phyloP scores from a whole-genome alignment of 148 eudicot genomes.

The Rhododendron ferrugineum region DNA sequence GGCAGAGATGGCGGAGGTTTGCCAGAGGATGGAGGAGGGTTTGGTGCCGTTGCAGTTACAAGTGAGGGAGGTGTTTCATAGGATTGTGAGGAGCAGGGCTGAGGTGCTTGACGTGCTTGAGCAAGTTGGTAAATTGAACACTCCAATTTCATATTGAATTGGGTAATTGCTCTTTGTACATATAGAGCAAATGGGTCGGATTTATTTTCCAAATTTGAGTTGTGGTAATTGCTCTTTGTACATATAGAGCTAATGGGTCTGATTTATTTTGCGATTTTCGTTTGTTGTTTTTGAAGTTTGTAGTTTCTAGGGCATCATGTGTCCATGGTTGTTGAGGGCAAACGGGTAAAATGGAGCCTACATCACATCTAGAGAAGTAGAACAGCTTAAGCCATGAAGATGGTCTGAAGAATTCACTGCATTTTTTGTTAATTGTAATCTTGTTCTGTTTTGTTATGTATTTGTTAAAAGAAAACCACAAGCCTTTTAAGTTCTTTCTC shows the following conservation, averaged over 20 bases:
- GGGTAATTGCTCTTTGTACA: background rate
- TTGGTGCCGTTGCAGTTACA: constrained; percentile 59
- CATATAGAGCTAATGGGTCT: background rate
- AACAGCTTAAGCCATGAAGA: background rate
- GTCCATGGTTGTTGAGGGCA: background rate
- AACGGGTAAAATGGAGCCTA: background rate
- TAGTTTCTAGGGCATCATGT: background rate
- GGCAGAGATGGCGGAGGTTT: constrained; percentile 57
- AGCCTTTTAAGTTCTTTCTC: background rate
- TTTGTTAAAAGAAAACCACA: background rate
- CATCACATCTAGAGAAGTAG: background rate
- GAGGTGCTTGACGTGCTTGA: constrained; percentile 72
- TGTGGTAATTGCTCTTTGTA: background rate
- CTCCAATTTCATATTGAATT: constrained; percentile 36
- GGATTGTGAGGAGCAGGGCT: constrained; percentile 71
- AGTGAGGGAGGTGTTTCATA: constrained; percentile 82
- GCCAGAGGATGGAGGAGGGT: constrained; percentile 74
- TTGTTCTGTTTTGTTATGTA: background rate
- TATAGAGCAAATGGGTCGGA: background rate
- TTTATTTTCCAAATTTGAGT: constrained; percentile 1
- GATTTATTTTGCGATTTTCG: background rate
- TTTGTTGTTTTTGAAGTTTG: background rate
- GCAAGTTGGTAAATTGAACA: constrained; percentile 48
- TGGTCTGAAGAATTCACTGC: background rate
- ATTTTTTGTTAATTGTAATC: constrained; percentile 3